Percentiles rank a stretch among this genome's conserved stretches.
Conservation (phyloP, 768 basidiomycete genomes). For the Pulveroboletus ravenelii region DNA sequence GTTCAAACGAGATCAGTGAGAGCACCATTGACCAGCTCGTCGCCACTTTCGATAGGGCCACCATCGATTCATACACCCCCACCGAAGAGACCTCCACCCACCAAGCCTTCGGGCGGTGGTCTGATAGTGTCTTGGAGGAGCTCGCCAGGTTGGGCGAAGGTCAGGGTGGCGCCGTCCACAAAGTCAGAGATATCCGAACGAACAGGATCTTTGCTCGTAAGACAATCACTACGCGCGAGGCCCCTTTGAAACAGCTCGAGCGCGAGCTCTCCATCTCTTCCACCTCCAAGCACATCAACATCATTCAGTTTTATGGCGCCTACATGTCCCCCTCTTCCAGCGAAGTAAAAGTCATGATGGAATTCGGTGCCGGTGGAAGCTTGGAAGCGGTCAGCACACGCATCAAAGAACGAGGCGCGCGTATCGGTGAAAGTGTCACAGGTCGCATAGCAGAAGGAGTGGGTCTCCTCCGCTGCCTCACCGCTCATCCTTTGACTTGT, state of each 20-base stretch:
- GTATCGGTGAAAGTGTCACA: conserved; percentile 83
- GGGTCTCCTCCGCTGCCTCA: conserved; percentile 25
- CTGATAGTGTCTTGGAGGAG: conserved; percentile 73
- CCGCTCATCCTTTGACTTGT: conserved; percentile 6
- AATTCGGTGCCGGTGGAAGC: conserved; percentile 81
- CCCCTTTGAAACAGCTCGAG: conserved; percentile 86
- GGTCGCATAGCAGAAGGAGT: conserved; percentile 94
- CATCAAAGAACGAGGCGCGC: conserved; percentile 70
- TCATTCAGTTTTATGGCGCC: conserved; percentile 88
- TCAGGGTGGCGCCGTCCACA: conserved; percentile 93
- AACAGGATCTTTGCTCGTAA: conserved; percentile 88
- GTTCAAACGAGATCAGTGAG: conserved; percentile 25
- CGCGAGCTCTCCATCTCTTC: conserved; percentile 91
- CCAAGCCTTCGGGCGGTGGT: conserved; percentile 40
- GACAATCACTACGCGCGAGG: conserved; percentile 86
- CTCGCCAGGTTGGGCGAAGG: conserved; percentile 84
- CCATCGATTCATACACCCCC: conserved; percentile 32
- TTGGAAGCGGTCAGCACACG: conserved; percentile 85
- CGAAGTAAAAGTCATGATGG: conserved; percentile 96
- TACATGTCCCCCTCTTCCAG: conserved; percentile 83
- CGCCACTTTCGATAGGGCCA: conserved; percentile 27
- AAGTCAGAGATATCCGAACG: conserved; percentile 80
- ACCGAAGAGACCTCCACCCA: conserved; percentile 33
- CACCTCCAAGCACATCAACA: conserved; percentile 77
- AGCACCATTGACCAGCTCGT: conserved; percentile 36